A percentile compares a stretch with the other conserved stretches of the same genome.
Conservation (phyloP, 2,329 filamentous ascomycete genomes). For the Fusarium odoratissimum region DNA sequence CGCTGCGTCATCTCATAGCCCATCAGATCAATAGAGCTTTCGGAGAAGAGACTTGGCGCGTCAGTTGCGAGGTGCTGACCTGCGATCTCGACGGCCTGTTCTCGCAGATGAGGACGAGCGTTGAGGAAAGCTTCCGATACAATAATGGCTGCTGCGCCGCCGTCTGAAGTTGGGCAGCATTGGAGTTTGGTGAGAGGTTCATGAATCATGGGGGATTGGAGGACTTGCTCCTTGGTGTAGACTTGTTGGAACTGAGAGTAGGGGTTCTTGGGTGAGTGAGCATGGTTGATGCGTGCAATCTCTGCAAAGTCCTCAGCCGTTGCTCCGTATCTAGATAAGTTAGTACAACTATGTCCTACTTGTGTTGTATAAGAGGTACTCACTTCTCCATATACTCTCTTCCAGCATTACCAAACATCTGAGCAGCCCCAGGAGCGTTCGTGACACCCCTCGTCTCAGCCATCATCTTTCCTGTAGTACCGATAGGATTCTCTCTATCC, state of each 20-base stretch:
- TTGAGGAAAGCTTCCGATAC: slow-evolving; percentile 92
- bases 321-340: slow-evolving; percentile 77
- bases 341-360: neutral
- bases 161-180: slow-evolving; percentile 96
- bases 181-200: slow-evolving; percentile 96
- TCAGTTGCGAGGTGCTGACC: slow-evolving; percentile 92
- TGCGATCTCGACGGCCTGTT: slow-evolving; percentile 87
- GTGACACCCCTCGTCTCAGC: slow-evolving; percentile 81
- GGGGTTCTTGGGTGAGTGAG: slow-evolving; percentile 90
- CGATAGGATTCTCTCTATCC: slow-evolving; percentile 83
- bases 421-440: slow-evolving; percentile 86
- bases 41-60: slow-evolving; percentile 80
- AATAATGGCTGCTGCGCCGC: slow-evolving; percentile 86
- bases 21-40: slow-evolving; percentile 86
- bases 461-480: slow-evolving; percentile 82
- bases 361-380: slow-evolving; percentile 39
- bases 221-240: slow-evolving; percentile 87
- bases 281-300: slow-evolving; percentile 92
- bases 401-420: slow-evolving; percentile 96
- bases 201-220: slow-evolving; percentile 81
- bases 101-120: slow-evolving; percentile 81
- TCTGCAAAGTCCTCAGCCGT: slow-evolving; percentile 89
- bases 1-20: slow-evolving; percentile 85
- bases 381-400: slow-evolving; percentile 94
- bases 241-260: slow-evolving; percentile 98